Conservation (phyloP, 345 rosid genomes). For the Euphorbia peplus region DNA sequence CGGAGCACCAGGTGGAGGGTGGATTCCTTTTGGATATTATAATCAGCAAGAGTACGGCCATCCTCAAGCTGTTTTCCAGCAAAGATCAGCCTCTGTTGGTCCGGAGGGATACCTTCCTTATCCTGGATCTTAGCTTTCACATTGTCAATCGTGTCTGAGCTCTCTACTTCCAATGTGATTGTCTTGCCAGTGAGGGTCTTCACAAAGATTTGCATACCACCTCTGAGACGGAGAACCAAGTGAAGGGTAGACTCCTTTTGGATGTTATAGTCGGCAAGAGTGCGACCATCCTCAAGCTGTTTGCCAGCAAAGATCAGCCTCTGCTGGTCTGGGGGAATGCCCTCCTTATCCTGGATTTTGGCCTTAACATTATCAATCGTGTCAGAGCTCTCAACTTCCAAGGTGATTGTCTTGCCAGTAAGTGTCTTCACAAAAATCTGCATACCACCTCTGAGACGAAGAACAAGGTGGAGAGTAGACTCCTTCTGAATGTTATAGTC, state of each 20-base stretch:
- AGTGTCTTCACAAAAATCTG: neutral
- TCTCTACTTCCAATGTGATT: neutral
- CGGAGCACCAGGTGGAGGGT: slow-evolving; percentile 2
- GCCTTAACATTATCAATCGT: neutral
- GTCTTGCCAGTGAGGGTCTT: neutral
- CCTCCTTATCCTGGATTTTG: neutral
- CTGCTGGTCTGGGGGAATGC: neutral
- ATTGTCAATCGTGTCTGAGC: neutral
- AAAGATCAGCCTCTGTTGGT: neutral
- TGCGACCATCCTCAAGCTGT: neutral
- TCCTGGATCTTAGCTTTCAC: neutral
- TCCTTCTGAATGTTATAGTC: slow-evolving; percentile 6
- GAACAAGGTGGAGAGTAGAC: neutral
- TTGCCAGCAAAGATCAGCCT: neutral
- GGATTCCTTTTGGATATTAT: neutral
- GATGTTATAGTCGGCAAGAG: neutral
- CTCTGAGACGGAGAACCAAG: neutral
- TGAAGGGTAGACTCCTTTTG: neutral
- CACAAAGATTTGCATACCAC: neutral
- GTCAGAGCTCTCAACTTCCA: neutral
- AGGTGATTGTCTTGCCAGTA: neutral
- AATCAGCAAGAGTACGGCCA: neutral
- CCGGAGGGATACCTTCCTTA: neutral
- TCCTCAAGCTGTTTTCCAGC: slow-evolving; percentile 1
- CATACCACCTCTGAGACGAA: slow-evolving; percentile 3